Evolutionary conservation across 2,329 filamentous ascomycete species (phyloP).

Genomic region (Aureobasidium subglaciale): DNA sequence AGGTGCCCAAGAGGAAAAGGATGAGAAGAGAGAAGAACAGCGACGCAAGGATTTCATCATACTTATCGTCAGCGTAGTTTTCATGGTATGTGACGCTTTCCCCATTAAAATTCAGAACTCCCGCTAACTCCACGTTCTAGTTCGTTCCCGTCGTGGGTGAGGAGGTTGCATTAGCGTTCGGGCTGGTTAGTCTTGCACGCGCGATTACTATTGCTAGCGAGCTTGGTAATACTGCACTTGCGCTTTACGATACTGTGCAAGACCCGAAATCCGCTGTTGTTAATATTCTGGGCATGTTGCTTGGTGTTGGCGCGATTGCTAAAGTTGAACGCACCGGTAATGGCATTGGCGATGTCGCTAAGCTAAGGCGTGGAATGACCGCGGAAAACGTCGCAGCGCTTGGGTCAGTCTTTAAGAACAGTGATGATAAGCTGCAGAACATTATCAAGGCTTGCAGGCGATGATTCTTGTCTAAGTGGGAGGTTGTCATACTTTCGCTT

Average conservation of each 20-base stretch:
- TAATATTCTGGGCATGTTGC: conserved; percentile 17
- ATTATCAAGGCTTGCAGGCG: conserved; percentile 6
- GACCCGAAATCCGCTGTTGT: conserved; percentile 14
- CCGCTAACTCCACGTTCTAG: not conserved
- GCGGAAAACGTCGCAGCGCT: not conserved
- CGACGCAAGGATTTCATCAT: conserved; percentile 16
- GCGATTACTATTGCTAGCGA: conserved; percentile 14
- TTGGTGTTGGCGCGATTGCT: conserved; percentile 16
- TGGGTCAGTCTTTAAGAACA: conserved; percentile 9
- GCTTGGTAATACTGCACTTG: conserved; percentile 15
- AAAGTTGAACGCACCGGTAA: conserved; percentile 11
- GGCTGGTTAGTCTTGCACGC: conserved; percentile 8
- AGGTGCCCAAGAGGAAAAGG: conserved; percentile 10
- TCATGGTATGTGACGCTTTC: conserved; percentile 14
- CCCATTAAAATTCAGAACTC: not conserved
- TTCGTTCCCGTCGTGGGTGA: conserved; percentile 16
- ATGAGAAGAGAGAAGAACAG: conserved; percentile 14
- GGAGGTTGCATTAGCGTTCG: conserved; percentile 9
- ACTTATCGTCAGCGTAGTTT: conserved; percentile 16
- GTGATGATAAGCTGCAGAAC: conserved; percentile 11
- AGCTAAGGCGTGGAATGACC: conserved; percentile 6
- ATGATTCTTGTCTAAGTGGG: not conserved
- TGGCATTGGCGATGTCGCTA: conserved; percentile 8
- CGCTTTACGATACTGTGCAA: conserved; percentile 17
- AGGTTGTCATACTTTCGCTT: not conserved